phyloP scores from a whole-genome alignment of 1,284 basidiomycete genomes.

The Lignosus rhinocerotis region DNA sequence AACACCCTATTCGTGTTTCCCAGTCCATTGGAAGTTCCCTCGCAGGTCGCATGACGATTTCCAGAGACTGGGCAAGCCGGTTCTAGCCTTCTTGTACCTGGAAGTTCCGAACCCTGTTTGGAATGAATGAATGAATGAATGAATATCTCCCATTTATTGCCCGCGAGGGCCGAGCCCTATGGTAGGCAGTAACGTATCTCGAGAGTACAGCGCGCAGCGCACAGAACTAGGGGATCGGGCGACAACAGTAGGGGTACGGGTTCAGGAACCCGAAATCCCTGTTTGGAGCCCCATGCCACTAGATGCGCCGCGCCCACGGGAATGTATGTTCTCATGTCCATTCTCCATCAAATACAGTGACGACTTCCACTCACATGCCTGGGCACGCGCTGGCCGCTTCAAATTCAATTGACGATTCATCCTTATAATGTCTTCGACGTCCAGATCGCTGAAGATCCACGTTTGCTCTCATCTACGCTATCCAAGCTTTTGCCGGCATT shows the following conservation, averaged over 20 bases:
- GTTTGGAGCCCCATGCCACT: conserved; percentile 2
- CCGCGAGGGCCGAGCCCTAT: too few species aligned
- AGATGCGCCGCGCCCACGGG: neutral
- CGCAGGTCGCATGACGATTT: conserved; percentile 11
- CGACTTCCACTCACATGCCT: conserved; percentile 16
- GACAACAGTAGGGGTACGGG: too few species aligned
- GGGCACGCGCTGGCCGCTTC: conserved; percentile 11
- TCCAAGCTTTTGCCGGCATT: neutral
- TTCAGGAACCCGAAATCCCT: too few species aligned
- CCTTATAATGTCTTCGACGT: neutral
- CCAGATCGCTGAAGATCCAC: neutral
- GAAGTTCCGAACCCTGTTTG: conserved; percentile 11
- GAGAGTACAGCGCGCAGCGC: too few species aligned
- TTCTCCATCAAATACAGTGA: conserved; percentile 6
- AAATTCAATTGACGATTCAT: neutral
- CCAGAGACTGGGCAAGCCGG: conserved; percentile 4
- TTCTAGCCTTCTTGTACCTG: conserved; percentile 17
- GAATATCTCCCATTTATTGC: too few species aligned
- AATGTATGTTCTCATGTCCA: conserved; percentile 13
- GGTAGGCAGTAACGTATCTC: too few species aligned
- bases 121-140: too few species aligned
- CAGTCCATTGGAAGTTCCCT: neutral
- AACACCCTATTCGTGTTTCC: neutral
- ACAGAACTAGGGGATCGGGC: too few species aligned
- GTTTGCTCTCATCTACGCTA: neutral